phyloP scores from a whole-genome alignment of 345 rosid species.

The Salix udensis region DNA sequence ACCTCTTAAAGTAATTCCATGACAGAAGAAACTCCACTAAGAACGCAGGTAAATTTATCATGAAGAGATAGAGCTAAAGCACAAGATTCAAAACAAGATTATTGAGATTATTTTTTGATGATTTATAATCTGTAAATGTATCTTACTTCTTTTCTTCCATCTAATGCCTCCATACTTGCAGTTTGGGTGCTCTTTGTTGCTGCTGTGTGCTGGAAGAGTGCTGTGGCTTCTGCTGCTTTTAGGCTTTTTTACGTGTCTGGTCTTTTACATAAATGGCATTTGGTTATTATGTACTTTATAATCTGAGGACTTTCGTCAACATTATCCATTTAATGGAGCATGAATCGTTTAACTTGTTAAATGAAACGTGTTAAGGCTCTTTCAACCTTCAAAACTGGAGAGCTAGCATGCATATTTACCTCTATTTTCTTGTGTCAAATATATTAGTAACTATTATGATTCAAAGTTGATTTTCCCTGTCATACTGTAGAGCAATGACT shows the following conservation, averaged over 20 bases:
- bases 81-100: background rate
- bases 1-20: background rate
- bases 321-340: background rate
- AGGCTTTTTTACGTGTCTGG: background rate
- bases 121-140: background rate
- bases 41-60: background rate
- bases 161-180: background rate
- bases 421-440: background rate
- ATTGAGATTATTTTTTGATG: background rate
- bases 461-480: background rate
- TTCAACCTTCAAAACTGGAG: background rate
- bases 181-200: constrained; percentile 18
- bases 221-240: background rate
- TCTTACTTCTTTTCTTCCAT: background rate
- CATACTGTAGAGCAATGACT: too few species aligned
- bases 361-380: background rate
- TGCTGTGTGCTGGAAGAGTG: constrained; percentile 18
- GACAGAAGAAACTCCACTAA: background rate
- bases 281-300: background rate
- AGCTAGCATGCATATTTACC: background rate
- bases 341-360: background rate
- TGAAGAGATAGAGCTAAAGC: background rate
- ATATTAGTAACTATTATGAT: background rate
- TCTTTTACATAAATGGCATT: background rate
- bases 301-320: background rate